Evolutionary conservation across 306 rosid species (phyloP).

Genomic region (Cercis canadensis): DNA sequence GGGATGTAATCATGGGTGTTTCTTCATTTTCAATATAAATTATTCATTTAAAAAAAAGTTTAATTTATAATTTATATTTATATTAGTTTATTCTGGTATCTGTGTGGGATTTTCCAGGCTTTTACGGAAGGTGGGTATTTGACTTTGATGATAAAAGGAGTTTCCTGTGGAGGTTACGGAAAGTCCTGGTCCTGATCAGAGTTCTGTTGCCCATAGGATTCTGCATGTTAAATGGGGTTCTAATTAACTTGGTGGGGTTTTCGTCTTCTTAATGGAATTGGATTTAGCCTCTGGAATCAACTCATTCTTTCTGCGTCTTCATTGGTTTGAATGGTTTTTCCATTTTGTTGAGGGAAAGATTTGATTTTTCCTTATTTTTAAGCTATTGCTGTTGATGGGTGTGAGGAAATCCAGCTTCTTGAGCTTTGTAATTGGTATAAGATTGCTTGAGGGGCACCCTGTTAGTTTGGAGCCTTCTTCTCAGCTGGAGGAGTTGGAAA

Average conservation of each 20-base stretch:
- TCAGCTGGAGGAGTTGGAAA: slow-evolving; percentile 29
- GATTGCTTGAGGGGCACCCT: slow-evolving; percentile 31
- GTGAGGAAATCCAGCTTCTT: slow-evolving; percentile 41
- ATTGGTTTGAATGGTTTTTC: slow-evolving; percentile 48
- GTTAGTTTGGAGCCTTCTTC: slow-evolving; percentile 45
- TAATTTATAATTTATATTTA: too few species aligned
- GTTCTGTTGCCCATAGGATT: slow-evolving; percentile 29
- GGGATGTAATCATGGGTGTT: slow-evolving; percentile 41
- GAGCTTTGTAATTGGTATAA: slow-evolving; percentile 25
- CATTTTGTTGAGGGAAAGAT: slow-evolving; percentile 36
- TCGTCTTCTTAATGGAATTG: slow-evolving; percentile 52
- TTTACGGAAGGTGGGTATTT: slow-evolving; percentile 70
- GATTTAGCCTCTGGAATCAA: slow-evolving; percentile 42
- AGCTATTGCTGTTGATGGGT: slow-evolving; percentile 48
- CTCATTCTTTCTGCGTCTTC: slow-evolving; percentile 42
- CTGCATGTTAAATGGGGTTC: slow-evolving; percentile 44
- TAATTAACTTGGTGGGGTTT: slow-evolving; percentile 43
- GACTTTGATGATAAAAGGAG: slow-evolving; percentile 59
- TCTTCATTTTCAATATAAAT: slow-evolving; percentile 33
- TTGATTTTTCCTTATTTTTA: slow-evolving; percentile 30
- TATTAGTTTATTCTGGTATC: slow-evolving; percentile 41
- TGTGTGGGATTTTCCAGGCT: slow-evolving; percentile 68
- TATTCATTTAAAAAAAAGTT: too few species aligned
- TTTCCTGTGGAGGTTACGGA: slow-evolving; percentile 35
- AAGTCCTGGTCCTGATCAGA: slow-evolving; percentile 44